Evolutionary conservation across 202 grass and related monocot species (phyloP).

Genomic region (Panicum hallii): DNA sequence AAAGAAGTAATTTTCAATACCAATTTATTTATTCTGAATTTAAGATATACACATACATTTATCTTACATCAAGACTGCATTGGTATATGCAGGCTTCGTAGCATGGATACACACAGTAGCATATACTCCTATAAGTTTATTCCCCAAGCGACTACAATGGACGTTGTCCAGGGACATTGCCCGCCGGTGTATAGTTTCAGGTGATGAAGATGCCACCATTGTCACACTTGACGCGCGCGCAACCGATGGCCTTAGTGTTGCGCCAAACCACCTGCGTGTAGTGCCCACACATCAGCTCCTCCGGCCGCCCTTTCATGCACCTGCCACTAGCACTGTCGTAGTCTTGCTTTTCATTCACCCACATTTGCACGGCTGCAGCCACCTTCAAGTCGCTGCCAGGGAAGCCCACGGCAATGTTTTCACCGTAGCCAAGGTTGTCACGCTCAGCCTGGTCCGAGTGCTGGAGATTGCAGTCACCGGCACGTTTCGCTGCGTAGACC

Average conservation of each 20-base stretch:
- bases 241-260: slow-evolving; percentile 33
- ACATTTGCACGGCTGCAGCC: slow-evolving; percentile 21
- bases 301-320: not conserved
- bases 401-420: not conserved
- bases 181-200: slow-evolving; percentile 34
- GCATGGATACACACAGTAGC: too few relatives aligned
- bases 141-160: not conserved
- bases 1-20: too few relatives aligned
- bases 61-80: too few relatives aligned
- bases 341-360: slow-evolving; percentile 26
- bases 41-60: too few relatives aligned
- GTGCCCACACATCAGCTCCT: slow-evolving; percentile 33
- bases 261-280: slow-evolving; percentile 56
- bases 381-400: not conserved
- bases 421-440: not conserved
- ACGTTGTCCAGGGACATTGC: not conserved
- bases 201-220: slow-evolving; percentile 3
- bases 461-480: not conserved
- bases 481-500: not conserved
- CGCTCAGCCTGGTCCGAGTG: not conserved
- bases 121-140: too few relatives aligned
- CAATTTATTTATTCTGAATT: too few relatives aligned
- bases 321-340: not conserved
- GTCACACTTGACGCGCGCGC: slow-evolving; percentile 31
- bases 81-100: too few relatives aligned